Evolutionary conservation across 805 yeast species (phyloP).

Genomic region (Myxozyma kluyveri): DNA sequence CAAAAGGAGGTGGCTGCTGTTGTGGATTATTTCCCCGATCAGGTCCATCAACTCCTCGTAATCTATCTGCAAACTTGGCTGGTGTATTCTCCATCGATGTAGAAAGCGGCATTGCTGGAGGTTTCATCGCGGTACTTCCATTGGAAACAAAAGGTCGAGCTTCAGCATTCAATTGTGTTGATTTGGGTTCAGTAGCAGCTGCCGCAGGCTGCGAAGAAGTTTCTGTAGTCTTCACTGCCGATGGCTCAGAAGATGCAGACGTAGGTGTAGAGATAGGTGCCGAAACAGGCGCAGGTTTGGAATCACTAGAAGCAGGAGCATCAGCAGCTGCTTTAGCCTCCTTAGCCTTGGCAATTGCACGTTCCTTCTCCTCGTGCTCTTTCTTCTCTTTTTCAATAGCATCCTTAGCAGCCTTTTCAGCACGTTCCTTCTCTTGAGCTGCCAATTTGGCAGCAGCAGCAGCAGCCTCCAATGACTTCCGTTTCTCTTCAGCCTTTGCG

Average conservation of each 20-base stretch:
- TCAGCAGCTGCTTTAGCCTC: too few relatives aligned
- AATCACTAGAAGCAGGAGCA: neutral
- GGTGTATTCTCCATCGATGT: neutral
- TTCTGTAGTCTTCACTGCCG: neutral
- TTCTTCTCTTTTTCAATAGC: neutral
- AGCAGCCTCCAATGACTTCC: constrained; percentile 1
- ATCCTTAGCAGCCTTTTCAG: neutral
- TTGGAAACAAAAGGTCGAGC: neutral
- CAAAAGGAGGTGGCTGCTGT: neutral
- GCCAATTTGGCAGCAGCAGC: constrained; percentile 3
- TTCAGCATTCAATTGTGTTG: neutral
- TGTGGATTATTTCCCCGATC: neutral
- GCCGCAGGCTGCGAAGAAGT: neutral
- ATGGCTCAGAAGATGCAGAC: neutral
- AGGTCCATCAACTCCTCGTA: too few relatives aligned
- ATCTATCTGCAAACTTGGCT: neutral
- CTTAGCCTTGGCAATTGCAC: neutral
- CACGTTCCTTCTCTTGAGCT: constrained; percentile 3
- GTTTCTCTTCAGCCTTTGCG: constrained; percentile 6
- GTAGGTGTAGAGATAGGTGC: neutral
- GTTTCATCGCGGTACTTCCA: neutral
- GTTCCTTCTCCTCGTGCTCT: neutral
- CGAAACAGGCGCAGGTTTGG: neutral
- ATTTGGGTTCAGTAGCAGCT: neutral
- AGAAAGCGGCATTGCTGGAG: neutral